Evolutionary conservation across 2,329 filamentous ascomycete species (phyloP).

Genomic region (Ophiocordyceps robertsii): DNA sequence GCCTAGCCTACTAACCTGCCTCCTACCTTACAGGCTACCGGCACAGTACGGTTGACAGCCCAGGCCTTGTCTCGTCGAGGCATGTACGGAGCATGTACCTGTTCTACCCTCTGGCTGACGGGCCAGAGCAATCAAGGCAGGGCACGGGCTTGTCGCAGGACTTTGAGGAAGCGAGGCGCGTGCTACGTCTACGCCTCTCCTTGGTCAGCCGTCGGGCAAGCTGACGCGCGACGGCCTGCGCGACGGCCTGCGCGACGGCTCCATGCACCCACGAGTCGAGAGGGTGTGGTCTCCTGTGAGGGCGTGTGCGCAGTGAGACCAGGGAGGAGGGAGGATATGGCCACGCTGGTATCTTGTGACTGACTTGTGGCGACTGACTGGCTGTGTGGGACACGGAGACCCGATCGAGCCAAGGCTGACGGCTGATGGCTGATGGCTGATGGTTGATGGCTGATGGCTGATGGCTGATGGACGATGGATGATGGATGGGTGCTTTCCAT

Average conservation of each 20-base stretch:
- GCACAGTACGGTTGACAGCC: no score
- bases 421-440: no score
- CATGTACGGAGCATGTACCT: conserved; percentile 3
- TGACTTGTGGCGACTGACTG: neutral
- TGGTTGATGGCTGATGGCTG: neutral
- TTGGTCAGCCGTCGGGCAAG: neutral
- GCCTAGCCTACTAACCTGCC: neutral
- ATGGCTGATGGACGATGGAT: neutral
- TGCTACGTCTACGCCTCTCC: neutral
- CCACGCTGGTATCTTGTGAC: conserved; percentile 1
- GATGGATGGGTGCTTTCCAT: no score
- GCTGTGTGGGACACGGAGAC: no score
- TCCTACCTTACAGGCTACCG: neutral
- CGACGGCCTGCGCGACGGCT: no score
- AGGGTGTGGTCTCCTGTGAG: neutral
- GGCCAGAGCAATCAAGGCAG: neutral
- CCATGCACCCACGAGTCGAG: neutral
- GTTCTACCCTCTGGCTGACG: neutral
- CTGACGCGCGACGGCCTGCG: no score
- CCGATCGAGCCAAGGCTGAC: neutral
- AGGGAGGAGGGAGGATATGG: neutral
- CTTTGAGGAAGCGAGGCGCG: neutral
- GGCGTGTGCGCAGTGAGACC: neutral
- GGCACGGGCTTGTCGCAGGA: neutral
- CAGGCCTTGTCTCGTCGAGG: neutral